These are phyloP conservation scores for Aspergillus sp. DNA, from an alignment of 2,329 filamentous ascomycete genomes.

Conservation along the genomic window DNA sequence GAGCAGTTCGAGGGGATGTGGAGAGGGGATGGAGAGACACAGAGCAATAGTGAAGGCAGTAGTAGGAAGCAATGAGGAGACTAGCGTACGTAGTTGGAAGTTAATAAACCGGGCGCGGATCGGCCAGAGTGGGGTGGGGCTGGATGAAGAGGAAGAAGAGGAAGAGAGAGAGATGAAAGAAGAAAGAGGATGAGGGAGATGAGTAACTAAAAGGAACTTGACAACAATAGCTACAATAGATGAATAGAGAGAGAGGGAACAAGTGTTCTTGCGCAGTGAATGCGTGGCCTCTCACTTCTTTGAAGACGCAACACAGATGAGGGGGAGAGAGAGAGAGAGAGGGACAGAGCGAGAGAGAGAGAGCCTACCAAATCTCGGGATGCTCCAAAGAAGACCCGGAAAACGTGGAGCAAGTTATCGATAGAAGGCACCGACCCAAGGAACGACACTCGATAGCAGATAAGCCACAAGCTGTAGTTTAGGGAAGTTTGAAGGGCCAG, in stretches of 20 bases:
- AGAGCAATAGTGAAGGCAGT: constrained; percentile 11
- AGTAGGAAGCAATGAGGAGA: constrained; percentile 12
- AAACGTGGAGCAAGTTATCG: constrained; percentile 5
- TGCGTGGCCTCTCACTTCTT: neutral
- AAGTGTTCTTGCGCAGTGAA: neutral
- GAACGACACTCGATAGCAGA: constrained; percentile 3
- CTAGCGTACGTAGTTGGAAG: constrained; percentile 17
- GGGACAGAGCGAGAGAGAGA: neutral
- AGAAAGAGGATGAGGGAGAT: neutral
- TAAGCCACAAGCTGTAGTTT: neutral
- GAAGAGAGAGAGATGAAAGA: too few species aligned
- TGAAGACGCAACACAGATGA: neutral
- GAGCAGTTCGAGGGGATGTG: constrained; percentile 12
- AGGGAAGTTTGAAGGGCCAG: neutral
- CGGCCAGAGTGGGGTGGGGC: constrained; percentile 19
- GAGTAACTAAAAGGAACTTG: neutral
- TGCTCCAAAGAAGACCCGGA: neutral
- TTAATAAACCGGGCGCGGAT: constrained; percentile 25
- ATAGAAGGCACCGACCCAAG: constrained; percentile 1
- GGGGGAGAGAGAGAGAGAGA: neutral
- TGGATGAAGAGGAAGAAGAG: neutral
- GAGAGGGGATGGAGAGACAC: constrained; percentile 22
- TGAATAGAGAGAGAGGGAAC: too few species aligned
- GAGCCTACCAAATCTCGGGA: neutral
- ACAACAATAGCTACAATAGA: too few species aligned